Base-by-base conservation (phyloP, 2,329 filamentous ascomycete species). In the Elsinoe necatrix region DNA sequence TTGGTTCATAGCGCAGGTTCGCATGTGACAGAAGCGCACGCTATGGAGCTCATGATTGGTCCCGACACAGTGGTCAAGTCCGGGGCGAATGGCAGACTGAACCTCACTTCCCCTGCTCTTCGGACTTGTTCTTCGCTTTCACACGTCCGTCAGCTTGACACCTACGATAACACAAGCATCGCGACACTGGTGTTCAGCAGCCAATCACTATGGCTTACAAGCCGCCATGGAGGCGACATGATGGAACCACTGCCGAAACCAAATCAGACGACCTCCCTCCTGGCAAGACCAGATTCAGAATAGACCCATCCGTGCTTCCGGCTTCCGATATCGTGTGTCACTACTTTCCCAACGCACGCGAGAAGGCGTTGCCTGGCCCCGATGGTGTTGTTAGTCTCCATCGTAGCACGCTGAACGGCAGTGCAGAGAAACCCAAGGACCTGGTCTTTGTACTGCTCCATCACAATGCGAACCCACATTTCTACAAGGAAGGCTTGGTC, bases 321-420 rank as follows among this genome's bases (percentile, higher is more conserved):
- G 48, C 48, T 1, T 18, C 48, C 5, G 48, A 52, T 23, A 25
- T 52, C 18, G 7, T 52, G 48, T 39, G 16, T n/a, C 48, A 52
- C 48, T 52, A 52, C 31, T 52, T 37, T 18, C 48, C 48, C 20
- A 25, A 35, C 18, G 48, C 48, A n/a, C 25, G 34, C 11, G 31
- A 52, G 48, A 29, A 52, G 18, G 48, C 48, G 12, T 8, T 23
- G 20, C 48, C 48, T 20, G 48, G 29, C 25, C 48, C 27, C 6
- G 29, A 52, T 25, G 48, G 48, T 8, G 31, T 37, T 2, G 48
- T 52, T 11, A 34, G 48, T 18, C 31, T 52, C 29, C 48, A 56
- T 27, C 54, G 39, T 35, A 27, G 37, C 21, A 56, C 54, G n/a
- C 27, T 56, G 3, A 56, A 56, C 29, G 54, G 25, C 25, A 56